phyloP scores from a whole-genome alignment of 2,329 filamentous ascomycete genomes.

The Penicillium sp. region DNA sequence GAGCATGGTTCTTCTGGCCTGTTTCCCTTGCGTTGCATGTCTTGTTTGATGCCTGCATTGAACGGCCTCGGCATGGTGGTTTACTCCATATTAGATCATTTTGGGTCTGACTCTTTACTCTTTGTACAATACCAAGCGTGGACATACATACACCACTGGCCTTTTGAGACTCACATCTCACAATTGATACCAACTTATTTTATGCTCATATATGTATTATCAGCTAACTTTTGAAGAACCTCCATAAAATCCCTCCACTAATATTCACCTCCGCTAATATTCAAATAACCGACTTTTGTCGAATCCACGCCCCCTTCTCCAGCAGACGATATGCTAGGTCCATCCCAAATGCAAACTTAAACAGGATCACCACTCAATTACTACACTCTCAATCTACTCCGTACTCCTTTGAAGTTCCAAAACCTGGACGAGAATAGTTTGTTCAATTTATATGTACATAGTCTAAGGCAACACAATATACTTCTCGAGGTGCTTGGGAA shows the following conservation, averaged over 20 bases:
- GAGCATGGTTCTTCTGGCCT: background rate
- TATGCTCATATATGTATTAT: background rate
- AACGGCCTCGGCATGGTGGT: background rate
- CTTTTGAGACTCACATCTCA: constrained; percentile 11
- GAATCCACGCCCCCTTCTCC: background rate
- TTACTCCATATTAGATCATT: background rate
- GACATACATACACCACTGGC: constrained; percentile 8
- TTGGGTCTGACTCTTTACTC: constrained; percentile 5
- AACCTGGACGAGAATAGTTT: background rate
- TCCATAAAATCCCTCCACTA: background rate
- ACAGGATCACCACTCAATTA: background rate
- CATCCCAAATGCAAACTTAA: background rate
- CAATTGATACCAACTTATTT: constrained; percentile 9
- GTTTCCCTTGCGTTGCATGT: background rate
- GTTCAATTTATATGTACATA: constrained; percentile 2
- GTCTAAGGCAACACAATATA: constrained; percentile 84
- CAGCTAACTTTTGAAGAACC: background rate
- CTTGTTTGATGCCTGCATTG: background rate
- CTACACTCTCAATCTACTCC: background rate
- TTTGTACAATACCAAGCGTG: constrained; percentile 13
- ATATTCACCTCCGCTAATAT: too few species aligned
- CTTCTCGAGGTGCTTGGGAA: constrained; percentile 83
- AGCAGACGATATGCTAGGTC: background rate
- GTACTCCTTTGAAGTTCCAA: background rate
- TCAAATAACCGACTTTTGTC: too few species aligned